Evolutionary conservation across 345 rosid species (phyloP).

Genomic region (Hypericum perforatum): DNA sequence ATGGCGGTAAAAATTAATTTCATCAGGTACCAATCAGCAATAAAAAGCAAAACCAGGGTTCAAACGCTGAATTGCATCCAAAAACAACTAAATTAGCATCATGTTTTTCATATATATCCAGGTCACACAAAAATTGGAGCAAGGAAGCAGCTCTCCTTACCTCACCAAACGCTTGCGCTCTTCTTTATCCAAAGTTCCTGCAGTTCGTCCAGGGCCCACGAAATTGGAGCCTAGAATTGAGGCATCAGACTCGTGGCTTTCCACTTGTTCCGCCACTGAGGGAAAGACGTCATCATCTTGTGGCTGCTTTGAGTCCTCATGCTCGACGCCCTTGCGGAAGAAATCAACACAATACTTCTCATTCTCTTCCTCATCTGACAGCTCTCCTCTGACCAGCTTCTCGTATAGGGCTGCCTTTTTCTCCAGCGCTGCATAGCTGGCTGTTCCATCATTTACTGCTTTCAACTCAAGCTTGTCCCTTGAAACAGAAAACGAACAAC

Average conservation of each 20-base stretch:
- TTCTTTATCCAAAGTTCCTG: conserved; percentile 42
- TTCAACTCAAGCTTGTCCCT: conserved; percentile 92
- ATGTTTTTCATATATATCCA: too few species aligned
- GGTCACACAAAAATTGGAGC: not conserved
- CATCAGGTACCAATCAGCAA: too few species aligned
- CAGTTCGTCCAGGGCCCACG: conserved; percentile 50
- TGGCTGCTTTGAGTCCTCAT: conserved; percentile 24
- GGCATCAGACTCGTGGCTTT: conserved; percentile 32
- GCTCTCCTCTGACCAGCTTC: conserved; percentile 66
- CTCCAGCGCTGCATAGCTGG: conserved; percentile 80
- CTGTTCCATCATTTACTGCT: conserved; percentile 70
- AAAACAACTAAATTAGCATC: too few species aligned
- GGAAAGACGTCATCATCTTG: conserved; percentile 14
- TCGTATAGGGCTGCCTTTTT: conserved; percentile 83
- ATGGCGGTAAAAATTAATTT: too few species aligned
- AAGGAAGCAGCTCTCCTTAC: conserved; percentile 19
- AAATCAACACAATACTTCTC: conserved; percentile 93
- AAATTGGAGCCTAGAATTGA: conserved; percentile 27
- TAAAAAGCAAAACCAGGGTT: too few species aligned
- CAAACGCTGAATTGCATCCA: too few species aligned
- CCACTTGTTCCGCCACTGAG: conserved; percentile 25
- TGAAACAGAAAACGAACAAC: conserved; percentile 5
- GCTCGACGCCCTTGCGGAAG: conserved; percentile 54
- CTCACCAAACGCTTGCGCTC: conserved; percentile 83
- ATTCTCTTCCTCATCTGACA: conserved; percentile 77